Evolutionary conservation across 495 filamentous ascomycete genomes (phyloP).

Genomic region (Evernia prunastri): DNA sequence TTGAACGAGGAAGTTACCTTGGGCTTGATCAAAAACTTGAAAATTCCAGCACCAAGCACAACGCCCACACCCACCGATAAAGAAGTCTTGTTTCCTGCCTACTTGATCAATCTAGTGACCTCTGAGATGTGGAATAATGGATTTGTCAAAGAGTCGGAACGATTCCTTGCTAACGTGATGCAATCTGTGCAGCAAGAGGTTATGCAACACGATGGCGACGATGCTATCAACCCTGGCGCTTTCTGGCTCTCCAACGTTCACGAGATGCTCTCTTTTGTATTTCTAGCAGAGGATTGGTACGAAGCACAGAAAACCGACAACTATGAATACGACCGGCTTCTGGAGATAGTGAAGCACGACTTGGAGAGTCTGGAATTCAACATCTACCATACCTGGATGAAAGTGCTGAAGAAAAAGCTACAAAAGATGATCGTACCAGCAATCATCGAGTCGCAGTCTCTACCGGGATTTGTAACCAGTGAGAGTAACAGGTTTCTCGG

Average conservation of each 20-base stretch:
- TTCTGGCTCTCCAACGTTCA: constrained; percentile 99
- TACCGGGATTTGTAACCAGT: constrained; percentile 97
- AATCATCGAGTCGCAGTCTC: constrained; percentile 97
- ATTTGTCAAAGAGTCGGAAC: constrained; percentile 98
- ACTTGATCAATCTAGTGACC: constrained; percentile 97
- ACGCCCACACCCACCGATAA: constrained; percentile 87
- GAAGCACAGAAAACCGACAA: constrained; percentile 99
- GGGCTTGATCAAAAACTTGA: constrained; percentile 91
- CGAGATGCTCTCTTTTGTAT: constrained; percentile 99
- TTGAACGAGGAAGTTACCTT: constrained; percentile 94
- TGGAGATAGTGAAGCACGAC: constrained; percentile 99
- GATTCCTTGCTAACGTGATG: constrained; percentile 99
- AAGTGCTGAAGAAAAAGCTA: constrained; percentile 97
- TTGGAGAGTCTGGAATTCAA: constrained; percentile 98
- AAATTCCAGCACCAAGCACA: constrained; percentile 79
- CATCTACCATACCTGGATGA: constrained; percentile 99
- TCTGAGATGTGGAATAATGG: constrained; percentile 99
- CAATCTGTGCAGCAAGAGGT: constrained; percentile 98
- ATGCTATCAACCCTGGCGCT: constrained; percentile 92
- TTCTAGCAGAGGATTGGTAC: constrained; percentile 99
- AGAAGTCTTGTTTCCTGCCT: constrained; percentile 96
- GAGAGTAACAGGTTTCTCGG: constrained; percentile 97
- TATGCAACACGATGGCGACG: constrained; percentile 96
- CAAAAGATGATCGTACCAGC: constrained; percentile 99
- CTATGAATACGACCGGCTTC: constrained; percentile 93